These are phyloP conservation scores for Mycena leptocephala DNA, from an alignment of 768 basidiomycete genomes.

Conservation along the genomic window DNA sequence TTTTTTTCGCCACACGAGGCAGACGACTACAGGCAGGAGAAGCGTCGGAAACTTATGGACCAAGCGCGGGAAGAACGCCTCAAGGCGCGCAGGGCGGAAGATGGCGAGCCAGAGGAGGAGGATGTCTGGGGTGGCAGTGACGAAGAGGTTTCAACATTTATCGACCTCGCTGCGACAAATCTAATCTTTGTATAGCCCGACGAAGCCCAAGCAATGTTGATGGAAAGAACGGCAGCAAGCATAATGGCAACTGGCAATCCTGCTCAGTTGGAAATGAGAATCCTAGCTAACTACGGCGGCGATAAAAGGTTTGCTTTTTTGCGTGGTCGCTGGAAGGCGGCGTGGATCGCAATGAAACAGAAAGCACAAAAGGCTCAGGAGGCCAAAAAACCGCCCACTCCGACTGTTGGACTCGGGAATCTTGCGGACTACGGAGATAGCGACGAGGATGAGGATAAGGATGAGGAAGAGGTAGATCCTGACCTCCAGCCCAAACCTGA, in stretches of 20 bases:
- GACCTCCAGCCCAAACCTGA: slow-evolving; percentile 26
- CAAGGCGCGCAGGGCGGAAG: slow-evolving; percentile 66
- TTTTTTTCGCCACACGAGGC: slow-evolving; percentile 80
- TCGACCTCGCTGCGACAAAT: not conserved
- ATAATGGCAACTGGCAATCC: slow-evolving; percentile 82
- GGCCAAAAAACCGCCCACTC: slow-evolving; percentile 43
- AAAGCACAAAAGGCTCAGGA: slow-evolving; percentile 55
- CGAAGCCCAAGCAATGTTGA: slow-evolving; percentile 72
- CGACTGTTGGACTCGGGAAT: slow-evolving; percentile 58
- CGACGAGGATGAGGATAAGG: slow-evolving; percentile 60
- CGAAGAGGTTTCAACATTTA: slow-evolving; percentile 62
- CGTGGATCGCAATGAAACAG: slow-evolving; percentile 74
- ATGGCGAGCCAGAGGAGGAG: slow-evolving; percentile 55
- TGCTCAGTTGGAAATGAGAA: slow-evolving; percentile 89
- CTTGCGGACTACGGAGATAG: slow-evolving; percentile 76
- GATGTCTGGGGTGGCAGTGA: slow-evolving; percentile 79
- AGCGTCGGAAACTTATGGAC: slow-evolving; percentile 77
- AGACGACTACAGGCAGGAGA: slow-evolving; percentile 77
- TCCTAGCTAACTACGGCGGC: slow-evolving; percentile 87
- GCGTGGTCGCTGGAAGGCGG: slow-evolving; percentile 79
- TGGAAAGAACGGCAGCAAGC: slow-evolving; percentile 83
- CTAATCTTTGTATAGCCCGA: slow-evolving; percentile 65
- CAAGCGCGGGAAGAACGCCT: slow-evolving; percentile 77
- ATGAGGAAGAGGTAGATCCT: slow-evolving; percentile 40
- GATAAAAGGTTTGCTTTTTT: slow-evolving; percentile 89